Conservation (phyloP, 805 yeast species). For the Metschnikowia continentalis region DNA sequence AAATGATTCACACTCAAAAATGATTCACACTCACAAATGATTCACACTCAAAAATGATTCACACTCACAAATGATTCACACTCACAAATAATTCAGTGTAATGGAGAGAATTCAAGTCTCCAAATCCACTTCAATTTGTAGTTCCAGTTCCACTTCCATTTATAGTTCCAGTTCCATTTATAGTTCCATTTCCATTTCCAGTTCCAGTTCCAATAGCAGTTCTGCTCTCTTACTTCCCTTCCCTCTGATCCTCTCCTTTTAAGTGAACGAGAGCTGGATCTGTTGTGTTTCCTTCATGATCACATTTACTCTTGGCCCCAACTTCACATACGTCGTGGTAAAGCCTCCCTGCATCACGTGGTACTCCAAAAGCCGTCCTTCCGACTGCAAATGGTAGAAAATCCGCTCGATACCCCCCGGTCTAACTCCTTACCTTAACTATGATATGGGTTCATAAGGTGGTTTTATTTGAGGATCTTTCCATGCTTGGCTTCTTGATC, state of each 20-base stretch:
- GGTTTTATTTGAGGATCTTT: conserved; percentile 62
- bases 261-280: conserved; percentile 51
- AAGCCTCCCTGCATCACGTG: conserved; percentile 72
- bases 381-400: conserved; percentile 70
- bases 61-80: too few relatives aligned
- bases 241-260: conserved; percentile 5
- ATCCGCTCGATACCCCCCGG: conserved; percentile 74
- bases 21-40: too few relatives aligned
- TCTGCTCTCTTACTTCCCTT: background rate
- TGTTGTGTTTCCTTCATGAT: conserved; percentile 43
- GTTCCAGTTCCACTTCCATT: too few relatives aligned
- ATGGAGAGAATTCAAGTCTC: conserved; percentile 14
- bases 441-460: conserved; percentile 55
- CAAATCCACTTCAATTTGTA: too few relatives aligned
- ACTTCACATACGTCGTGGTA: conserved; percentile 67
- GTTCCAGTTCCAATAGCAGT: too few relatives aligned
- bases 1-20: too few relatives aligned
- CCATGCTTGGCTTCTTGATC: too few relatives aligned
- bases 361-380: conserved; percentile 64
- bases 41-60: too few relatives aligned
- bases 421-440: conserved; percentile 65
- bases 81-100: conserved; percentile 25
- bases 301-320: conserved; percentile 52
- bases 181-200: too few relatives aligned
- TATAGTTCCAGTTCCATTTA: too few relatives aligned